Conservation (phyloP, 2,329 filamentous ascomycete species). For the Penicillium fuscoglaucum region DNA sequence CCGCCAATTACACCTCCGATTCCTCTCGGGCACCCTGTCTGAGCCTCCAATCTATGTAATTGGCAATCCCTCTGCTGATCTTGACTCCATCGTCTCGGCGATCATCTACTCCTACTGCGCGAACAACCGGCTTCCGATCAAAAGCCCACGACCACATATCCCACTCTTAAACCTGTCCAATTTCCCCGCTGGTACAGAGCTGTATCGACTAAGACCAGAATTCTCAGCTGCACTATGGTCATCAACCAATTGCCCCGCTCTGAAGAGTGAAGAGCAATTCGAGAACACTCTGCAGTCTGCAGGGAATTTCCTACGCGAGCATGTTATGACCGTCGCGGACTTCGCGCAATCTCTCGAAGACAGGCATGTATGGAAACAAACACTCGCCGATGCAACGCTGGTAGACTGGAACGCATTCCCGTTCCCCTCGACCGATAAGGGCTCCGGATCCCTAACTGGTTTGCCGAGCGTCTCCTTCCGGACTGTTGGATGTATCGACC, state of each 20-base stretch:
- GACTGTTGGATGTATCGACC: conserved; percentile 60
- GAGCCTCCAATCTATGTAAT: conserved; percentile 42
- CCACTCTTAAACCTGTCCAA: conserved; percentile 60
- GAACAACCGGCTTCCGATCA: conserved; percentile 45
- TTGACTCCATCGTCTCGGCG: conserved; percentile 64
- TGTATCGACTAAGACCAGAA: conserved; percentile 58
- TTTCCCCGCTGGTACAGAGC: conserved; percentile 46
- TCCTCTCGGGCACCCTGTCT: conserved; percentile 23
- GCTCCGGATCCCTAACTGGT: conserved; percentile 49
- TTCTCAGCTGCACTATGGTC: conserved; percentile 58
- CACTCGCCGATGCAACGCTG: conserved; percentile 34
- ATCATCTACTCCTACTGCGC: conserved; percentile 62
- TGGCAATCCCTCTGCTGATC: conserved; percentile 53
- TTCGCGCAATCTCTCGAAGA: conserved; percentile 30
- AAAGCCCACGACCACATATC: conserved; percentile 49
- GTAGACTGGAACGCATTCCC: conserved; percentile 51
- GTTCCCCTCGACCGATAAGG: conserved; percentile 44
- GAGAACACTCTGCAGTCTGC: conserved; percentile 28
- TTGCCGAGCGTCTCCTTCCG: conserved; percentile 45
- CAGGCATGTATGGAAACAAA: background rate
- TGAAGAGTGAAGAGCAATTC: conserved; percentile 24
- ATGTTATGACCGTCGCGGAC: conserved; percentile 45
- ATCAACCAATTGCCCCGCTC: conserved; percentile 37
- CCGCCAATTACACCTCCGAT: conserved; percentile 31
- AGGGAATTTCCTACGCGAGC: conserved; percentile 31